phyloP scores from a whole-genome alignment of 768 basidiomycete species.

The Suillus subalutaceus region DNA sequence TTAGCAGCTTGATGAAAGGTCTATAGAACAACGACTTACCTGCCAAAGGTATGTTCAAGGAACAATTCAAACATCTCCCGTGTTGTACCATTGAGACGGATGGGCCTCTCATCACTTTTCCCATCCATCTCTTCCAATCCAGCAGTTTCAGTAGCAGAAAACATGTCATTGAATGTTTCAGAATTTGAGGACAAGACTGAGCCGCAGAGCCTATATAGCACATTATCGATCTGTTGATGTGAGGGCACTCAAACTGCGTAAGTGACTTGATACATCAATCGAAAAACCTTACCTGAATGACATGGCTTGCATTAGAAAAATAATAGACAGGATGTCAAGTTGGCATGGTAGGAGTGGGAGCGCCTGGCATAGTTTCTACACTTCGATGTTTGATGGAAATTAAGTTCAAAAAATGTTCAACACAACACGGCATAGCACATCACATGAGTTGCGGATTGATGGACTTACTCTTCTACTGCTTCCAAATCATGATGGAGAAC shows the following conservation, averaged over 20 bases:
- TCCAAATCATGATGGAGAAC: no score
- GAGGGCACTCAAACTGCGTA: not conserved
- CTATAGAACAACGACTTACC: not conserved
- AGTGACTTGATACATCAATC: not conserved
- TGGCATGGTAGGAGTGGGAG: not conserved
- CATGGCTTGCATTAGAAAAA: not conserved
- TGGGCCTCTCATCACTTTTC: not conserved
- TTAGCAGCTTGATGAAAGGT: not conserved
- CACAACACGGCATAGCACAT: no score
- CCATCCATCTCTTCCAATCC: not conserved
- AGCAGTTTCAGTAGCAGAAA: not conserved
- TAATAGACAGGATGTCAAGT: not conserved
- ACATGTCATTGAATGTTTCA: not conserved
- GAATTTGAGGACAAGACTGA: not conserved
- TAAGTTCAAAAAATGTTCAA: no score
- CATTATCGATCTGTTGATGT: not conserved
- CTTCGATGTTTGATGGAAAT: no score
- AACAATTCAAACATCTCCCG: not conserved
- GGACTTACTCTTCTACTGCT: no score
- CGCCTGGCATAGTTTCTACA: not conserved
- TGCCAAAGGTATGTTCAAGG: constrained; percentile 6
- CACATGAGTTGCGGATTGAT: no score
- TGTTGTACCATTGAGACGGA: not conserved
- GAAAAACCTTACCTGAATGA: not conserved
- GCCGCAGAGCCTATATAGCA: not conserved